These are phyloP conservation scores for Clavulina sp. DNA, from an alignment of 768 basidiomycete genomes.

Conservation along the genomic window DNA sequence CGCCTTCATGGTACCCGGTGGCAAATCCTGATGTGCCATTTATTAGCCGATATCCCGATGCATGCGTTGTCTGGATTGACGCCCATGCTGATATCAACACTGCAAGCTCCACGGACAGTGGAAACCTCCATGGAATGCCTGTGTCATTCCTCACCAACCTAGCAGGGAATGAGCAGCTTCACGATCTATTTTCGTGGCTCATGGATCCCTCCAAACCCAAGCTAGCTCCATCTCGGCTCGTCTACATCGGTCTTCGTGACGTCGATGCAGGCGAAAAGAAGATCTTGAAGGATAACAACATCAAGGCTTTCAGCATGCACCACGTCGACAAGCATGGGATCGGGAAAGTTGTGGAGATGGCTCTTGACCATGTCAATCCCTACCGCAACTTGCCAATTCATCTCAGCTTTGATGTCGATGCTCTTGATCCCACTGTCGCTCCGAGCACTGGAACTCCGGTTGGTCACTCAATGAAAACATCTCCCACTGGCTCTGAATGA, in stretches of 20 bases:
- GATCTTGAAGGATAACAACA: slow-evolving; percentile 68
- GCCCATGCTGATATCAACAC: slow-evolving; percentile 98
- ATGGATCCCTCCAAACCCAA: slow-evolving; percentile 25
- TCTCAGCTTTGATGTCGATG: slow-evolving; percentile 92
- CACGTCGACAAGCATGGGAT: slow-evolving; percentile 76
- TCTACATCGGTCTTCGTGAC: slow-evolving; percentile 96
- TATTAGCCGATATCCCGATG: slow-evolving; percentile 24
- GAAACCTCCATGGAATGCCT: slow-evolving; percentile 97
- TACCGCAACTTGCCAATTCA: slow-evolving; percentile 73
- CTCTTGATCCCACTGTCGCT: slow-evolving; percentile 87
- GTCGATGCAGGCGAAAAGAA: slow-evolving; percentile 76
- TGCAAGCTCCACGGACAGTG: slow-evolving; percentile 61
- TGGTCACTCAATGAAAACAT: slow-evolving; percentile 13
- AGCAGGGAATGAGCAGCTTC: slow-evolving; percentile 8
- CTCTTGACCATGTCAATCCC: slow-evolving; percentile 84
- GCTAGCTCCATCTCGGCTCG: slow-evolving; percentile 57
- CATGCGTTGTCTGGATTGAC: slow-evolving; percentile 87
- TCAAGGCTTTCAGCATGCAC: slow-evolving; percentile 85
- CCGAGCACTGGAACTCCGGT: slow-evolving; percentile 90
- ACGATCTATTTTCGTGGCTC: slow-evolving; percentile 1
- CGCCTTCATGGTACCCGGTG: not conserved
- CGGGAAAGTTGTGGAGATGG: slow-evolving; percentile 90
- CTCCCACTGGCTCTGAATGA: not conserved
- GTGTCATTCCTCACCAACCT: slow-evolving; percentile 76
- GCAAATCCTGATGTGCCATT: not conserved